A percentile compares a stretch with the other conserved stretches of the same genome.
phyloP scores from a whole-genome alignment of 1,284 basidiomycete species.

The Cystobasidium slooffiae region DNA sequence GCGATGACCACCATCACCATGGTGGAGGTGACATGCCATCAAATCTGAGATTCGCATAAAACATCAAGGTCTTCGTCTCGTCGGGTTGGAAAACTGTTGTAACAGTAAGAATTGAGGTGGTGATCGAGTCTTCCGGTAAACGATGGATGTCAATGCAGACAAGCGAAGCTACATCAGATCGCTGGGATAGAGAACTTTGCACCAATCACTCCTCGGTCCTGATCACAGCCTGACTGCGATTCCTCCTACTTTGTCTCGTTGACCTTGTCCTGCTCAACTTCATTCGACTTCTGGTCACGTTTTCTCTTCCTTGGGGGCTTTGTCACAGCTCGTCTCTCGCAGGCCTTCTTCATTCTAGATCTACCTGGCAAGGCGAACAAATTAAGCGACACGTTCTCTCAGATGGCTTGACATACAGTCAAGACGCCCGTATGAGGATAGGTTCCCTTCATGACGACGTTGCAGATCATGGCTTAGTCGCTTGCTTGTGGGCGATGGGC shows the following conservation, averaged over 20 bases:
- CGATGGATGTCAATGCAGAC: too few relatives aligned
- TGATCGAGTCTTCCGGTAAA: too few relatives aligned
- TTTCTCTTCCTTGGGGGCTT: slow-evolving; percentile 4
- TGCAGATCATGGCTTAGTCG: background rate
- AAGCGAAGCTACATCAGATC: too few relatives aligned
- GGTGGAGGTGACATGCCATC: slow-evolving; percentile 9
- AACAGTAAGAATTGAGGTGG: too few relatives aligned
- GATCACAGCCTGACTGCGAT: background rate
- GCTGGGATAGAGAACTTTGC: too few relatives aligned
- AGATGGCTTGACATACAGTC: too few relatives aligned
- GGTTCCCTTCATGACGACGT: slow-evolving; percentile 1
- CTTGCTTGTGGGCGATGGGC: background rate
- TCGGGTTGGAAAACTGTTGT: slow-evolving; percentile 1
- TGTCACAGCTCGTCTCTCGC: too few relatives aligned
- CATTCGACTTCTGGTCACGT: background rate
- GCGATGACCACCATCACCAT: slow-evolving; percentile 17
- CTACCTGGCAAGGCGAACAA: too few relatives aligned
- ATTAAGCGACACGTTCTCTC: too few relatives aligned
- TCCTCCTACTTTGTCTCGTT: background rate
- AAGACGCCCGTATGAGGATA: too few relatives aligned
- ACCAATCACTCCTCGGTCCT: too few relatives aligned
- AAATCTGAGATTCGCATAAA: slow-evolving; percentile 10
- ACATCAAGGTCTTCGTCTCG: background rate
- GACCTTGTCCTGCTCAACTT: background rate
- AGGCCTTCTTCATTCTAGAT: too few relatives aligned